These are phyloP conservation scores for Vigna radiata DNA, from an alignment of 306 rosid genomes.

Conservation along the genomic window DNA sequence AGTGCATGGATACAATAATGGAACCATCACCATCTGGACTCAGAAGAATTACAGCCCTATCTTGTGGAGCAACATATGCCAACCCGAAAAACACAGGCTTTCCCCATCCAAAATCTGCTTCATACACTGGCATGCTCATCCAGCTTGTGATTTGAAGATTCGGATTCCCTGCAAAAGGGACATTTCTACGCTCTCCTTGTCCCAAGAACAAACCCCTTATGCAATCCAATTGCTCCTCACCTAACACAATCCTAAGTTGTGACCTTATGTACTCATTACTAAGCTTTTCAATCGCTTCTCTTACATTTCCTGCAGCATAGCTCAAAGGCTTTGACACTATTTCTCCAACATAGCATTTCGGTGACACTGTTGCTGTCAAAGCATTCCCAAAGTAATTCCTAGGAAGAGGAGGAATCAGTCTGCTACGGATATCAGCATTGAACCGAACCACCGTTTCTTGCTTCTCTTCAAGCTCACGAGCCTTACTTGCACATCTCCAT, in stretches of 20 bases:
- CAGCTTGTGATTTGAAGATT: background rate
- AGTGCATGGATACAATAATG: background rate
- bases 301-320: background rate
- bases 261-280: constrained; percentile 8
- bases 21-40: constrained; percentile 8
- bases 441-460: constrained; percentile 11
- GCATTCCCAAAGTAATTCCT: constrained; percentile 10
- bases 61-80: background rate
- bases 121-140: constrained; percentile 16
- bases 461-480: background rate
- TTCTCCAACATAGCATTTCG: background rate
- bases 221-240: background rate
- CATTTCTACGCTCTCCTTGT: background rate
- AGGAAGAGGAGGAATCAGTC: background rate
- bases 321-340: background rate
- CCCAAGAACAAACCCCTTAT: background rate
- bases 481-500: background rate
- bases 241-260: background rate
- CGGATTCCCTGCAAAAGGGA: background rate
- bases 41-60: background rate
- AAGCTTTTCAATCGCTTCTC: background rate
- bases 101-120: constrained; percentile 31
- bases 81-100: constrained; percentile 15
- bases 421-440: background rate
- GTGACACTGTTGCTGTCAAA: background rate